phyloP scores from a whole-genome alignment of 2,329 filamentous ascomycete genomes.

The Beauveria medogensis region DNA sequence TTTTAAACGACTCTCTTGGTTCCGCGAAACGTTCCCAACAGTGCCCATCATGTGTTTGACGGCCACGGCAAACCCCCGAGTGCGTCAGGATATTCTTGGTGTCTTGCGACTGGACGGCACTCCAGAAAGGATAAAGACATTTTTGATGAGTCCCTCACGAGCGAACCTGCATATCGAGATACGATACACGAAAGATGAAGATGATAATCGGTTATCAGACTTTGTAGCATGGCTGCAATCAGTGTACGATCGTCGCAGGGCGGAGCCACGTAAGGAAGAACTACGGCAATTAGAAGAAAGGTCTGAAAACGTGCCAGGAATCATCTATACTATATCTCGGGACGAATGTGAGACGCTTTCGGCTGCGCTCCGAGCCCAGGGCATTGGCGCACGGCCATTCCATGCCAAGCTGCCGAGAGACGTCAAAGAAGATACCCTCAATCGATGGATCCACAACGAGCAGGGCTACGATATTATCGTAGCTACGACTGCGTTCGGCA shows the following conservation, averaged over 20 bases:
- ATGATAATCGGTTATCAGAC: slow-evolving; percentile 63
- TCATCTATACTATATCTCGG: slow-evolving; percentile 71
- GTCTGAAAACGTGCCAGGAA: slow-evolving; percentile 59
- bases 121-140: slow-evolving; percentile 56
- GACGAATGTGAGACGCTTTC: slow-evolving; percentile 68
- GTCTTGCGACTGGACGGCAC: slow-evolving; percentile 60
- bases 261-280: slow-evolving; percentile 50
- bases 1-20: slow-evolving; percentile 81
- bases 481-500: slow-evolving; percentile 91
- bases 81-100: slow-evolving; percentile 73
- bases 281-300: slow-evolving; percentile 47
- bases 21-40: slow-evolving; percentile 70
- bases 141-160: slow-evolving; percentile 75
- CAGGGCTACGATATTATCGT: slow-evolving; percentile 84
- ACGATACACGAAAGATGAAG: slow-evolving; percentile 69
- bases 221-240: slow-evolving; percentile 68
- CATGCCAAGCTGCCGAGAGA: slow-evolving; percentile 61
- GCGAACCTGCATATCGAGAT: slow-evolving; percentile 89
- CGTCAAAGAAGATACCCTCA: slow-evolving; percentile 62
- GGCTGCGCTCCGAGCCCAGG: slow-evolving; percentile 54
- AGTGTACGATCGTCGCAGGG: slow-evolving; percentile 62
- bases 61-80: slow-evolving; percentile 75
- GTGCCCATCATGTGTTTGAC: slow-evolving; percentile 91
- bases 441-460: slow-evolving; percentile 64
- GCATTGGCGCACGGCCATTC: slow-evolving; percentile 66